Evolutionary conservation across 164 flowering plant genomes (phyloP), one percentile per base, ranked within the genome.

Genomic region (Echeveria elegans): DNA sequence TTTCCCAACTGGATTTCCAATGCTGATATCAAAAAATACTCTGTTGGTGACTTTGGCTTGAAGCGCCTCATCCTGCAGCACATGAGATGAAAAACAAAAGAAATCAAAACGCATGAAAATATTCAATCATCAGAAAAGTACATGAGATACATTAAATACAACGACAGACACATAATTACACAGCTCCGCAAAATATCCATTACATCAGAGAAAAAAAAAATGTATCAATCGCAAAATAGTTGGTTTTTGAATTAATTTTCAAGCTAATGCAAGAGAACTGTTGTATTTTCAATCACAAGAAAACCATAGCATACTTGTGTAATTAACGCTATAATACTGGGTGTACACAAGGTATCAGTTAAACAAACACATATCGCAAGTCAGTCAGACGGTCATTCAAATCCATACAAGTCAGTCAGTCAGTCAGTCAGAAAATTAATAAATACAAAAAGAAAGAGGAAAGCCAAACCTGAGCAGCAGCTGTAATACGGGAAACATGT

Each of bases 1-100:
- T 71, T 82, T 83, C 63, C 97, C 99, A 0, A 80, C 88, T 14
- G 97, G 97, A 76, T 94, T 87, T 30, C 97, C 97, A 75, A 94
- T 85, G 77, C 92, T 82, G 71, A 94, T 74, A 74, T 94, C 99
- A 63, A 94, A 85, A 69, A 73, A 94, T 15, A 91, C 97, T 77
- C 86, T 89, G 73, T 77, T 70, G 29, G 99, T 91, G 23, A 94
- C 88, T 76, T 87, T 91, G 1, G 96, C 75, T 73, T 92, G 97
- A 65, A 83, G 40, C 41, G 66, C 47, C 16, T 77, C 78, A 15
- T 75, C 92, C 97, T 90, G 75, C 59, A 79, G 75, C 30, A 24
- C 47, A 31, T 53, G n/a, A 24, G 8, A 24, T 7, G 0, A 24
- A 5, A 52, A 23, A 16, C 52, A 47, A 15, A 1, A 41, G 58